These are phyloP conservation scores for Tylopilus sp. DNA, from an alignment of 768 basidiomycete species.

Conservation along the genomic window DNA sequence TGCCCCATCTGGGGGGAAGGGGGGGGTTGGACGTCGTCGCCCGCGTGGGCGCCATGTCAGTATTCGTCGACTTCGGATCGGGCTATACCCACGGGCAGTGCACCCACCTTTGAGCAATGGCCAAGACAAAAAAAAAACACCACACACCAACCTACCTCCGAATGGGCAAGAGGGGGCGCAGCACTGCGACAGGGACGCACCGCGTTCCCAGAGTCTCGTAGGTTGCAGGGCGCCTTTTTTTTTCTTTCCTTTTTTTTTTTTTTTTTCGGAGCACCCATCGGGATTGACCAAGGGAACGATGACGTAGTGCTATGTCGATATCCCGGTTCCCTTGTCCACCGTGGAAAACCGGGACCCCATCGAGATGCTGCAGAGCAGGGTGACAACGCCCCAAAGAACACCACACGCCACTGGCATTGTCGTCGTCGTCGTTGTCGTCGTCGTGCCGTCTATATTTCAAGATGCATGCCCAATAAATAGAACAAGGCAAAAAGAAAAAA, in stretches of 20 bases:
- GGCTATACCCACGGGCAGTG: too few species aligned
- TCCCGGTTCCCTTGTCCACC: neutral
- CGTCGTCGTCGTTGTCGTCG: neutral
- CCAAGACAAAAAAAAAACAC: too few species aligned
- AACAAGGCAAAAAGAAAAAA: too few species aligned
- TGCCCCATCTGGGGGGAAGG: too few species aligned
- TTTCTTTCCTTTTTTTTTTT: too few species aligned
- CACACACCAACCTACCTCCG: too few species aligned
- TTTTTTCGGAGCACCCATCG: neutral
- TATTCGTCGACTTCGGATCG: too few species aligned
- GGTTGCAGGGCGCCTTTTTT: neutral
- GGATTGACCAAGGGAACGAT: neutral
- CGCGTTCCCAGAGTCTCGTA: neutral
- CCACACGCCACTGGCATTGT: neutral
- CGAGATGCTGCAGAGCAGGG: constrained; percentile 3
- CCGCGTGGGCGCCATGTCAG: neutral
- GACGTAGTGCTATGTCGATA: neutral
- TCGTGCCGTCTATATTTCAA: neutral
- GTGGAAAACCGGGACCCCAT: neutral
- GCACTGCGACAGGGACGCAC: too few species aligned
- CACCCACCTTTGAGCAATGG: too few species aligned
- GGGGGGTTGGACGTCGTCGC: too few species aligned
- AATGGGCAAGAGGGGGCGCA: too few species aligned
- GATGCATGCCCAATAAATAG: too few species aligned
- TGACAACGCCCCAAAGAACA: constrained; percentile 7